phyloP scores from a whole-genome alignment of 108 stramenopile genomes.

The Cyclotella baltica region DNA sequence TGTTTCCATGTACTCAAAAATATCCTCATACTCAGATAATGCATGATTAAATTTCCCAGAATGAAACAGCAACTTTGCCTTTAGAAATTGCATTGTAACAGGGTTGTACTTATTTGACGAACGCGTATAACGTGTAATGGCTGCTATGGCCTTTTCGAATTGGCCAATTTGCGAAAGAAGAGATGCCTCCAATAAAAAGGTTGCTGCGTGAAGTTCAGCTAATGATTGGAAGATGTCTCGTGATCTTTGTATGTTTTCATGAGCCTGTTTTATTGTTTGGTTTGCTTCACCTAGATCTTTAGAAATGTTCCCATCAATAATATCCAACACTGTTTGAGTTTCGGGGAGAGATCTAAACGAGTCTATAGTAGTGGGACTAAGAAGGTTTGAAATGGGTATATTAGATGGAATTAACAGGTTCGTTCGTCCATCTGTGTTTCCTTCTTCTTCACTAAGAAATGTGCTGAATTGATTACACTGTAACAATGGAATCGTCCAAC shows the following conservation, averaged over 20 bases:
- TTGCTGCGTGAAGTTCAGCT: constrained; percentile 15
- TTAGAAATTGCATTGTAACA: constrained; percentile 19
- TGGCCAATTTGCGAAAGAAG: constrained; percentile 15
- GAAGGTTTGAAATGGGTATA: constrained; percentile 9
- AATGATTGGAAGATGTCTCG: constrained; percentile 33
- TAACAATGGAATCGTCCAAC: not conserved
- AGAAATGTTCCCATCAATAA: constrained; percentile 12
- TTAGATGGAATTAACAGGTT: constrained; percentile 24
- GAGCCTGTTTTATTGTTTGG: constrained; percentile 1
- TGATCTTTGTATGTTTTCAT: constrained; percentile 32
- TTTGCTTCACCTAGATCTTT: not conserved
- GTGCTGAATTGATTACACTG: not conserved
- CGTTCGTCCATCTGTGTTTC: not conserved
- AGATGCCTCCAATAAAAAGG: constrained; percentile 27
- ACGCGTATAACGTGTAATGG: constrained; percentile 28
- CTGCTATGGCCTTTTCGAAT: constrained; percentile 25
- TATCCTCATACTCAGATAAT: constrained; percentile 47
- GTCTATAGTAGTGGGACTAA: constrained; percentile 13
- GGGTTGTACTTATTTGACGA: not conserved
- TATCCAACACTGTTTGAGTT: constrained; percentile 22
- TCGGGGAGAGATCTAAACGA: constrained; percentile 35
- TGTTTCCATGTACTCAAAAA: constrained; percentile 44
- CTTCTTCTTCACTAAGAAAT: not conserved
- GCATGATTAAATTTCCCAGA: constrained; percentile 45
- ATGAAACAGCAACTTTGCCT: constrained; percentile 29